Conservation (phyloP, 2,329 filamentous ascomycete genomes). For the Polytolypa hystricis region DNA sequence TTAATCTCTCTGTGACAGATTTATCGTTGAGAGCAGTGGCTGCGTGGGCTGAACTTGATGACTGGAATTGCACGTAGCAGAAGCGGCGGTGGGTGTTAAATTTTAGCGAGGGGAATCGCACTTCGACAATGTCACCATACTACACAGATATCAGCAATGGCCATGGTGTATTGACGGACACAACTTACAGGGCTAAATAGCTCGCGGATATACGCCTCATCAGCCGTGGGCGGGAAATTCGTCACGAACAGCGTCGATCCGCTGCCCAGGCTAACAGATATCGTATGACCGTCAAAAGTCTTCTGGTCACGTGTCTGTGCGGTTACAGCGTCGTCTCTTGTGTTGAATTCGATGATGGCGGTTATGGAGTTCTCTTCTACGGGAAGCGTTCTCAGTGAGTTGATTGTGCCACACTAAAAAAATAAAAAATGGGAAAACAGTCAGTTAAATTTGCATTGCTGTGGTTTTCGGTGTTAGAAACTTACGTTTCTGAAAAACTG, state of each 20-base stretch:
- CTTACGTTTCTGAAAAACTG: conserved; percentile 75
- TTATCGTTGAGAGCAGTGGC: conserved; percentile 65
- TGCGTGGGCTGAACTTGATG: conserved; percentile 53
- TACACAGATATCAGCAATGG: conserved; percentile 15
- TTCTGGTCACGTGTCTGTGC: conserved; percentile 75
- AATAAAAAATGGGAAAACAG: not conserved
- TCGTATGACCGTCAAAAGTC: conserved; percentile 59
- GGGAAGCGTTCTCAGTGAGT: conserved; percentile 58
- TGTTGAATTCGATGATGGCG: conserved; percentile 76
- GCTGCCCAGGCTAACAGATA: conserved; percentile 63
- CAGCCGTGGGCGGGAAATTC: conserved; percentile 61
- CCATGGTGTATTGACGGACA: not conserved
- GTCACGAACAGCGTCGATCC: conserved; percentile 78
- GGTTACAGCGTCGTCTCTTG: conserved; percentile 66
- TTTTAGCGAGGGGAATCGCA: conserved; percentile 86
- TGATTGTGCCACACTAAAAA: conserved; percentile 60
- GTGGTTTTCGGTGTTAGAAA: too few relatives aligned
- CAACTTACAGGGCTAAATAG: conserved; percentile 44
- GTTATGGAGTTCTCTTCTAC: conserved; percentile 50
- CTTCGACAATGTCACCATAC: conserved; percentile 71
- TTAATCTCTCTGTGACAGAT: conserved; percentile 55
- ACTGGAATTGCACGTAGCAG: conserved; percentile 86
- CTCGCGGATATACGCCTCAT: conserved; percentile 42
- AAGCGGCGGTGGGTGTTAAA: conserved; percentile 82
- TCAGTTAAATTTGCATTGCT: not conserved